Conservation (phyloP, 2,329 filamentous ascomycete genomes). For the Diaporthe humulicola region DNA sequence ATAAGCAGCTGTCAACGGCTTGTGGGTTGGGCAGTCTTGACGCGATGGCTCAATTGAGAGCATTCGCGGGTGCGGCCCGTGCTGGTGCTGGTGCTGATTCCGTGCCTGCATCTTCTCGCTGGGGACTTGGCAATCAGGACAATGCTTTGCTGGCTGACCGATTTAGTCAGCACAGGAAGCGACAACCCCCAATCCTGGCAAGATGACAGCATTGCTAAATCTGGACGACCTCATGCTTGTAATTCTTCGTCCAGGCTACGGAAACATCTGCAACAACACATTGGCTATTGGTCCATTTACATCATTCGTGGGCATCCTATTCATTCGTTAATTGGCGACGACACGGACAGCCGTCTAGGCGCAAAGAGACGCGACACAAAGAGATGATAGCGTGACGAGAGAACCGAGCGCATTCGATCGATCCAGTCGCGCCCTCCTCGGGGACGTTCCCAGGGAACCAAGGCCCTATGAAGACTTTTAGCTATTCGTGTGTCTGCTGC, state of each 20-base stretch:
- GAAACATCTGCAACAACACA: background rate
- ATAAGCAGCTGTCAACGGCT: background rate
- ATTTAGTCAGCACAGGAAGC: slow-evolving; percentile 16
- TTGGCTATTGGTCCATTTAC: background rate
- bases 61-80: background rate
- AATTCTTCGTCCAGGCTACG: background rate
- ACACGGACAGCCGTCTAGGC: background rate
- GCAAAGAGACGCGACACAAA: background rate
- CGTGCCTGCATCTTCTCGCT: too few species aligned
- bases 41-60: background rate
- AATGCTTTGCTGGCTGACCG: background rate
- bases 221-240: slow-evolving; percentile 1
- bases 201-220: slow-evolving; percentile 41
- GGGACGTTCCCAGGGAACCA: slow-evolving; percentile 24
- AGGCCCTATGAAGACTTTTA: slow-evolving; percentile 37
- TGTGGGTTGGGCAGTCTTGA: background rate
- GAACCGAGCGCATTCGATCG: slow-evolving; percentile 5
- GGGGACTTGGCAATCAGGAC: background rate
- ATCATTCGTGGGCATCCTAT: background rate
- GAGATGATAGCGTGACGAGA: slow-evolving; percentile 11
- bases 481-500: slow-evolving; percentile 44
- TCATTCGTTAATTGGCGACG: background rate
- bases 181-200: slow-evolving; percentile 16
- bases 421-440: slow-evolving; percentile 9
- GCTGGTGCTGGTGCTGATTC: background rate